These are phyloP conservation scores for Truncatella angustata DNA, from an alignment of 2,329 filamentous ascomycete genomes.

Conservation along the genomic window DNA sequence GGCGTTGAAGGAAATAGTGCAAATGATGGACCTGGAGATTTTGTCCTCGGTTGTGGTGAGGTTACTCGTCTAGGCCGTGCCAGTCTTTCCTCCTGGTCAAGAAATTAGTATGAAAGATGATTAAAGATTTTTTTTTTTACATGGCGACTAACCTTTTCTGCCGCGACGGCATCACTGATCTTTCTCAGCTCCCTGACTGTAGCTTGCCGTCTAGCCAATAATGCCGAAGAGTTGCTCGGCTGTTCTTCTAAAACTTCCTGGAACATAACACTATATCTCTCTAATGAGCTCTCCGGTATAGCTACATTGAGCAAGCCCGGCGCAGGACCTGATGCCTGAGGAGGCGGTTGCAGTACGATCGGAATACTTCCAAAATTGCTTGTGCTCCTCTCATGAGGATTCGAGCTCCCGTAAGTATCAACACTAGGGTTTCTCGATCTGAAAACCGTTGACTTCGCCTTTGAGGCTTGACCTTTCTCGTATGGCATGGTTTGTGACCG, in stretches of 20 bases:
- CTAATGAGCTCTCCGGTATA: conserved; percentile 77
- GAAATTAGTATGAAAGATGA: neutral
- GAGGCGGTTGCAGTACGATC: conserved; percentile 18
- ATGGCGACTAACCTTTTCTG: conserved; percentile 35
- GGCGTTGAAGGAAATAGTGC: conserved; percentile 42
- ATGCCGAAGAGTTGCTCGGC: conserved; percentile 30
- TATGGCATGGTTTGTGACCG: conserved; percentile 41
- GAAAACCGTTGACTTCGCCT: conserved; percentile 8
- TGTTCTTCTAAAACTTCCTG: conserved; percentile 62
- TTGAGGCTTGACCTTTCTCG: conserved; percentile 15
- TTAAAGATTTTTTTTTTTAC: neutral
- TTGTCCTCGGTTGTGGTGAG: conserved; percentile 43
- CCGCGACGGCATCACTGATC: conserved; percentile 43
- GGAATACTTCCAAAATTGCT: conserved; percentile 24
- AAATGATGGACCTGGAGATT: conserved; percentile 45
- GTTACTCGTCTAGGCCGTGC: conserved; percentile 39
- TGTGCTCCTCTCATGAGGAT: conserved; percentile 12
- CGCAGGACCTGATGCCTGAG: neutral
- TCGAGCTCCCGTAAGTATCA: neutral
- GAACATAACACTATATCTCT: conserved; percentile 95
- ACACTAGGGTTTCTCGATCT: neutral
- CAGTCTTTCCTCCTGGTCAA: conserved; percentile 14
- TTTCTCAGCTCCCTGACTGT: conserved; percentile 57
- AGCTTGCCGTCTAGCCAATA: conserved; percentile 58
- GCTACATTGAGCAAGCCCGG: conserved; percentile 65